A percentile compares a stretch with the other conserved stretches of the same genome.
phyloP scores from a whole-genome alignment of 495 filamentous ascomycete species.

The Parachaetomium inaequale region DNA sequence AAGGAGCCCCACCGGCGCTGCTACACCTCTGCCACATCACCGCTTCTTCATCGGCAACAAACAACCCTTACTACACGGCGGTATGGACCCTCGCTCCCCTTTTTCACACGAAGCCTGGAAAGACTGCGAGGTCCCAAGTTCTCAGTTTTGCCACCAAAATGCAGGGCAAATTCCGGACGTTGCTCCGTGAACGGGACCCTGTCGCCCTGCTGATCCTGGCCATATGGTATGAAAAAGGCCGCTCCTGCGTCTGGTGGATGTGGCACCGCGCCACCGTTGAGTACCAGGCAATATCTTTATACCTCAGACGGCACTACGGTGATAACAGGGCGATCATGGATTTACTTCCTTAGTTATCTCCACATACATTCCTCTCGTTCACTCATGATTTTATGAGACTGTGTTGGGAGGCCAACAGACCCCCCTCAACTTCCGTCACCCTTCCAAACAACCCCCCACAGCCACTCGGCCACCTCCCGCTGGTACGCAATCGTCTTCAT shows the following conservation, averaged over 20 bases:
- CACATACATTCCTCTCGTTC: neutral
- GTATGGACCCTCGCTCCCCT: neutral
- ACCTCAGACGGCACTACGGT: neutral
- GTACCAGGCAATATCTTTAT: neutral
- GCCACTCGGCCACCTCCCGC: slow-evolving; percentile 35
- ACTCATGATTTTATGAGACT: too few relatives aligned
- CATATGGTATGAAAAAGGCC: neutral
- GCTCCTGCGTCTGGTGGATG: neutral
- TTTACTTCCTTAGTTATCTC: neutral
- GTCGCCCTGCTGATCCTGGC: neutral
- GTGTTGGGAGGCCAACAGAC: too few relatives aligned
- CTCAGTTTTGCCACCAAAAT: neutral
- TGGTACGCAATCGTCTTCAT: slow-evolving; percentile 38
- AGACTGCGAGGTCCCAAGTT: neutral
- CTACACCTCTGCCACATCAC: neutral
- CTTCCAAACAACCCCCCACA: slow-evolving; percentile 21
- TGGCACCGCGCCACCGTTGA: neutral
- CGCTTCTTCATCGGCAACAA: neutral
- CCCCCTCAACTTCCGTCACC: neutral
- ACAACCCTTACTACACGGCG: neutral
- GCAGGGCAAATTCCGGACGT: neutral
- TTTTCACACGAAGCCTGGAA: neutral
- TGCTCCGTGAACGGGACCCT: neutral
- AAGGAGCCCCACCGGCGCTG: slow-evolving; percentile 3
- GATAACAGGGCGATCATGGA: neutral